A percentile compares a stretch with the other conserved stretches of the same genome.
Conservation (phyloP, 345 rosid species). For the Pseudoturritis turrita region DNA sequence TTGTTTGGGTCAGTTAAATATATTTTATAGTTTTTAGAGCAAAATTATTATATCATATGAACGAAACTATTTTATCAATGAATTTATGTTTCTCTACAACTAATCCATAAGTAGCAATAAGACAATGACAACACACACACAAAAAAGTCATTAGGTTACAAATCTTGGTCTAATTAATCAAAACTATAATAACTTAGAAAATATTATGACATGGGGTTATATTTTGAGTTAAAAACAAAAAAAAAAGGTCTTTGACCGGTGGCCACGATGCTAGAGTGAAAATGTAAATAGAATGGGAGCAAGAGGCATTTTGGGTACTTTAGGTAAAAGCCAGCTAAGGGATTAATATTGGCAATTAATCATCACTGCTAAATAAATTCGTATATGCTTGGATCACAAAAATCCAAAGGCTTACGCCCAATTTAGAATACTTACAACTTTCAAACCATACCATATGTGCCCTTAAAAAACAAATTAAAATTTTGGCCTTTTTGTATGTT, state of each 20-base stretch:
- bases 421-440: not conserved
- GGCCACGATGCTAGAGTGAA: not conserved
- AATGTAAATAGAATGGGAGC: not conserved
- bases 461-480: too few relatives aligned
- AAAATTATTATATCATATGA: too few relatives aligned
- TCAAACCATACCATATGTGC: conserved; percentile 1
- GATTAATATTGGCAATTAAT: conserved; percentile 2
- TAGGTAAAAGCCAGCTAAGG: conserved; percentile 7
- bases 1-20: too few relatives aligned
- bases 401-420: conserved; percentile 16
- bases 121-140: too few relatives aligned
- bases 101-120: too few relatives aligned
- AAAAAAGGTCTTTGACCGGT: not conserved
- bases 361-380: conserved; percentile 2
- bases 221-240: too few relatives aligned
- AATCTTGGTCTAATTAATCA: not conserved
- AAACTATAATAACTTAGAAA: not conserved
- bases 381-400: conserved; percentile 19
- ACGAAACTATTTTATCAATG: too few relatives aligned
- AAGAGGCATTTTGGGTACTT: conserved; percentile 3
- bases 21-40: too few relatives aligned
- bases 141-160: too few relatives aligned
- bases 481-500: too few relatives aligned
- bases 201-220: too few relatives aligned
- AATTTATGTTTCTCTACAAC: too few relatives aligned